Conservation (phyloP, 768 basidiomycete genomes). For the Lactarius tabidus region DNA sequence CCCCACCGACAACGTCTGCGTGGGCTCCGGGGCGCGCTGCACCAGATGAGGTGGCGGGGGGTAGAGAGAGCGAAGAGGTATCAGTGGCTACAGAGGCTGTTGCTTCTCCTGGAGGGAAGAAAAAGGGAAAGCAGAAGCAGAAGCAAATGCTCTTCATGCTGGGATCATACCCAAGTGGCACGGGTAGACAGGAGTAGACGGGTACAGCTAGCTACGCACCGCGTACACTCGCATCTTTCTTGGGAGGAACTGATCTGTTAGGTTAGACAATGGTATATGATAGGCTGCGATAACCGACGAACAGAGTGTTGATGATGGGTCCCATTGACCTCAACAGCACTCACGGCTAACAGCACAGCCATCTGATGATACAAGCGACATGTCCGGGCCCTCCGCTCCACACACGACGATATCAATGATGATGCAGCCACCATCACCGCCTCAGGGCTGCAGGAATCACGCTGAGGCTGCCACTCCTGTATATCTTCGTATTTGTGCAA, state of each 20-base stretch:
- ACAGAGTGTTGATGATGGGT: background rate
- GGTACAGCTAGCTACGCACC: background rate
- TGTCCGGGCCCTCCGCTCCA: too few relatives aligned
- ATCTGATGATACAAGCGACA: too few relatives aligned
- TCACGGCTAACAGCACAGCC: too few relatives aligned
- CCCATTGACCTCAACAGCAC: too few relatives aligned
- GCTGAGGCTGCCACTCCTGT: too few relatives aligned
- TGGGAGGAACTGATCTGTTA: too few relatives aligned
- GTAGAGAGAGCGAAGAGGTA: conserved; percentile 13
- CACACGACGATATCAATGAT: too few relatives aligned
- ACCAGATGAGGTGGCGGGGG: conserved; percentile 19
- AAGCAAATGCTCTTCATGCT: conserved; percentile 81
- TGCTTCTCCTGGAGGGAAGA: conserved; percentile 43
- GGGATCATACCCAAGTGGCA: conserved; percentile 44
- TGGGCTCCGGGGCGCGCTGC: conserved; percentile 30
- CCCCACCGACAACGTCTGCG: conserved; percentile 33
- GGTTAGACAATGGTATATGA: background rate
- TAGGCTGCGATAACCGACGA: background rate
- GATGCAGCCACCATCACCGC: too few relatives aligned
- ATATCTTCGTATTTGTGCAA: background rate
- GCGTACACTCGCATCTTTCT: background rate
- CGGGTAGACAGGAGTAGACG: background rate
- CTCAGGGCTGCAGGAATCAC: too few relatives aligned
- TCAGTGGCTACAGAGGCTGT: background rate
- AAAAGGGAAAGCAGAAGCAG: conserved; percentile 77